Base-by-base conservation (phyloP, 2,329 filamentous ascomycete genomes). In the Escovopsis sp. region DNA sequence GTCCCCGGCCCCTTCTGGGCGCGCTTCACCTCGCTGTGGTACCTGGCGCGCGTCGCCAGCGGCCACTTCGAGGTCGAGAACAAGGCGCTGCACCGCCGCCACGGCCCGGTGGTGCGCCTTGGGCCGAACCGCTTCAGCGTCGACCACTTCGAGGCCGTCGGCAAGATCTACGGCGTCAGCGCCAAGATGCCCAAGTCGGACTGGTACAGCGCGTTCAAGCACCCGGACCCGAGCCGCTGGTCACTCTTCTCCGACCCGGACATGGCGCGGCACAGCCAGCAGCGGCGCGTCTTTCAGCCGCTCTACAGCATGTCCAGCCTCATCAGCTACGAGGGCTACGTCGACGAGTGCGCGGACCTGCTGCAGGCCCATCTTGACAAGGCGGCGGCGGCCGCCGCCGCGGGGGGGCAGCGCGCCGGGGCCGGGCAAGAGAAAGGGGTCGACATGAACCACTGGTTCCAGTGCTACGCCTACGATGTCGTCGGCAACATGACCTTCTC, bases 401-500 rank as follows among this genome's bases (percentile, higher is more conserved):
- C n/a, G n/a, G n/a, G n/a, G n/a, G n/a, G 36, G 52, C 61, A 10
- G 54, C 39, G 7, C 49, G 4, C 35, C 40, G 0, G 42, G 23
- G 34, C 5, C 13, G 27, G n/a, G n/a, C n/a, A n/a, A n/a, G n/a
- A 16, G 17, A 23, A 9, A 23, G 15, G 17, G 27, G 36, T 69
- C 3, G 54, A 71, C 39, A 41, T 66, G 28, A 44, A 45, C 4
- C 50, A 58, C 33, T 63, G 58, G 56, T 48, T 66, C 19, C 63
- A 66, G 40, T 66, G 53, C 40, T 68, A 61, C 36, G 63, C 61
- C 0, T 65, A 66, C 30, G 62, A 70, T 38, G 64, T 69, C 2
- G 68, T 72, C 25, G 63, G 64, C 2, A 55, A 61, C 25, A 64
- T 71, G 29, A 68, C 62, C 0, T 53, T 48, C 36, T 55, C 46